phyloP scores from a whole-genome alignment of 1,284 basidiomycete species.

The Gymnopus androsaceus region DNA sequence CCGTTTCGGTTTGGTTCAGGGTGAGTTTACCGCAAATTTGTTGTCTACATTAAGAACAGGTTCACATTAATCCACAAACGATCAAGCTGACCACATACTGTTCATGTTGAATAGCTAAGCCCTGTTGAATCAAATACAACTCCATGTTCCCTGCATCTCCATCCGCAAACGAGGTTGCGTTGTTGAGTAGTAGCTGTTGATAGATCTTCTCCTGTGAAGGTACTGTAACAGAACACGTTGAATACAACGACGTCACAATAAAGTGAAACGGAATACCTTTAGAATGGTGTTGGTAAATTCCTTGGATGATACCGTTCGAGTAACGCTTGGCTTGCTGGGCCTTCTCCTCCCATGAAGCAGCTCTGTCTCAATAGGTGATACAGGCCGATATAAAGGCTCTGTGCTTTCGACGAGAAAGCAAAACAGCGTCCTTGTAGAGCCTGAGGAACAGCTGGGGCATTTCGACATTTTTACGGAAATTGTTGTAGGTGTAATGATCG shows the following conservation, averaged over 20 bases:
- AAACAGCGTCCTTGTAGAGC: neutral
- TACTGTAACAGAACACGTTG: too few relatives aligned
- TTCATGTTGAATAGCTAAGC: neutral
- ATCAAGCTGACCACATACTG: neutral
- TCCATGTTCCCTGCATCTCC: too few relatives aligned
- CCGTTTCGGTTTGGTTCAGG: conserved; percentile 1
- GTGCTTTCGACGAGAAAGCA: neutral
- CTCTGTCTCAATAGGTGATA: neutral
- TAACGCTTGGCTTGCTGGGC: neutral
- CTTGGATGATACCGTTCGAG: neutral
- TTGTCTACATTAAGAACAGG: neutral
- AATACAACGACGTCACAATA: neutral
- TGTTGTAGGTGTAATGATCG: conserved; percentile 25
- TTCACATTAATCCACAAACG: neutral
- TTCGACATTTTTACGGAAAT: conserved; percentile 22
- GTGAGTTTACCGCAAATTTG: neutral
- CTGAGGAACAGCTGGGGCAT: neutral
- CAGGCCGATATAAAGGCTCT: neutral
- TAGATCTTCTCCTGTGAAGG: neutral
- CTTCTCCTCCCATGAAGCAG: neutral
- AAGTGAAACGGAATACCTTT: neutral
- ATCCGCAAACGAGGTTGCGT: neutral
- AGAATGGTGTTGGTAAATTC: neutral
- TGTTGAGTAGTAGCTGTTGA: neutral
- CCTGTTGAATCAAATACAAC: neutral